A percentile compares a stretch with the other conserved stretches of the same genome.
phyloP scores from a whole-genome alignment of 1,139 yeast genomes.

The Yamadazyma atlantica region DNA sequence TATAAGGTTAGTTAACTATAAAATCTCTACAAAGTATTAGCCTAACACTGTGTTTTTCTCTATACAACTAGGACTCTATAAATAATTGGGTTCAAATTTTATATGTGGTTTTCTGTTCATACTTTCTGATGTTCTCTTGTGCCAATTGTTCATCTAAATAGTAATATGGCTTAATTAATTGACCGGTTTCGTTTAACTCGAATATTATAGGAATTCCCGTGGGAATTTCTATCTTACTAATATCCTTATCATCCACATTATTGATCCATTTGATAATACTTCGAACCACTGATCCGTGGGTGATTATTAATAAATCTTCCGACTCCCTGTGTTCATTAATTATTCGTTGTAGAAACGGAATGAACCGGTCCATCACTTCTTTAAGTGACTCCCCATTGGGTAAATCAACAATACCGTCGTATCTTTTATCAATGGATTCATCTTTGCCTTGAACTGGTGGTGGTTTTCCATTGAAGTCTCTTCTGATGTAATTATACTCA shows the following conservation, averaged over 20 bases:
- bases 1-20: too few relatives aligned
- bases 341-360: conserved; percentile 50
- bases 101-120: conserved; percentile 30
- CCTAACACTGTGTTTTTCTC: background rate
- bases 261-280: conserved; percentile 62
- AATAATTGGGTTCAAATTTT: background rate
- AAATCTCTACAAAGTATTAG: background rate
- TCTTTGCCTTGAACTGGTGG: conserved; percentile 44
- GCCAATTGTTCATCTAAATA: conserved; percentile 76
- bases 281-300: conserved; percentile 77
- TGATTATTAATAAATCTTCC: conserved; percentile 58
- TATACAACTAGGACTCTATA: background rate
- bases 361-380: conserved; percentile 62
- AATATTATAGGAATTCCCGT: conserved; percentile 73
- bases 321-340: conserved; percentile 38
- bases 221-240: conserved; percentile 68
- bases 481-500: conserved; percentile 59
- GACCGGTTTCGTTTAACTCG: conserved; percentile 47
- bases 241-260: conserved; percentile 58
- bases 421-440: conserved; percentile 48
- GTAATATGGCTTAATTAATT: conserved; percentile 44
- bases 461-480: conserved; percentile 69
- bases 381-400: conserved; percentile 72
- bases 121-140: conserved; percentile 60
- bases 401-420: conserved; percentile 31